Evolutionary conservation across 192 early-diverging fungal genomes (phyloP), one percentile per base, ranked within the genome.

Genomic region (Thoreauomyces humboldtii): DNA sequence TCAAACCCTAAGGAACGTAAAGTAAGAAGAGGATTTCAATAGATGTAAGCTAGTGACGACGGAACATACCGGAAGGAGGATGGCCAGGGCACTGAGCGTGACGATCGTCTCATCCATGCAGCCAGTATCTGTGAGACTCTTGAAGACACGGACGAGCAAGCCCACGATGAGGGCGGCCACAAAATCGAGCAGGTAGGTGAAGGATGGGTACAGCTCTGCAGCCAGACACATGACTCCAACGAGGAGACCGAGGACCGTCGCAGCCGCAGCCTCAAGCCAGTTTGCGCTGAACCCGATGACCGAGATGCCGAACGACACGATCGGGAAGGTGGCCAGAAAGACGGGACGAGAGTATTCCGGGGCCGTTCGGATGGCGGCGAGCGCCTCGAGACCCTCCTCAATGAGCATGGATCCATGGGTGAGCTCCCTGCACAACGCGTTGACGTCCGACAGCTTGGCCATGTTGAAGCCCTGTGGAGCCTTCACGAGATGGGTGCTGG

Each of bases 1-100:
- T 73, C 43, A 94, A 79, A 7, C 94, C 94, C 0, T 88, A 85
- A 4, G 89, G 73, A 29, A 86, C n/a, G n/a, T n/a, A n/a, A n/a
- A n/a, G n/a, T n/a, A n/a, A n/a, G n/a, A n/a, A n/a, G n/a, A n/a
- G n/a, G n/a, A n/a, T n/a, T n/a, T n/a, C n/a, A n/a, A n/a, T n/a
- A n/a, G n/a, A n/a, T n/a, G n/a, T n/a, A n/a, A n/a, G n/a, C n/a
- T n/a, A n/a, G n/a, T n/a, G n/a, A n/a, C 7, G 21, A 45, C 0
- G 9, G 24, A 25, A 27, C 57, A 12, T 68, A 68, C 66, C 15
- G 80, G 80, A 4, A 81, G 62, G 25, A 78, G 65, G 19, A 76
- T 55, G 0, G 74, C 71, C 4, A 81, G 31, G 7, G 69, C 61
- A 22, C 41, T 52, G 4, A 81, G 46, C 9, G 71, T 69, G 34